Evolutionary conservation across 495 filamentous ascomycete species (phyloP).

Genomic region (Tuber indicum): DNA sequence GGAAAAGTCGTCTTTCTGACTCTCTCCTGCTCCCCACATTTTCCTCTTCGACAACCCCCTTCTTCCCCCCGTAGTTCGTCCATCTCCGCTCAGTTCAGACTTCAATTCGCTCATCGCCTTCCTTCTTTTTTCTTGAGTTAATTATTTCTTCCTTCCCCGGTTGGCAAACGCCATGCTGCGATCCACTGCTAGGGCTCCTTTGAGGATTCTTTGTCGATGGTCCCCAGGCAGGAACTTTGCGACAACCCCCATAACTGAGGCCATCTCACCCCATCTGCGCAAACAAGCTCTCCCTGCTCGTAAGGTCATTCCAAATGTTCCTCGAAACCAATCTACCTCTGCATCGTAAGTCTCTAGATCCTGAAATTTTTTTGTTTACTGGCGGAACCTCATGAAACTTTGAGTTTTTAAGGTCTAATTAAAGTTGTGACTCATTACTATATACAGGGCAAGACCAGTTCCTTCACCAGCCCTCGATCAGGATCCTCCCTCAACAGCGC

Average conservation of each 20-base stretch:
- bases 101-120: conserved; percentile 22
- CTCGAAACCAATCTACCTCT: conserved; percentile 38
- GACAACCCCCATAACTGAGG: conserved; percentile 28
- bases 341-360: conserved; percentile 26
- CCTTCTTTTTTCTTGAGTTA: conserved; percentile 24
- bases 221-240: conserved; percentile 33
- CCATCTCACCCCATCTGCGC: conserved; percentile 37
- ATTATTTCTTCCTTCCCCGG: conserved; percentile 12
- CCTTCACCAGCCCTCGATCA: conserved; percentile 70
- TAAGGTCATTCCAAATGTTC: conserved; percentile 18
- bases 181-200: conserved; percentile 33
- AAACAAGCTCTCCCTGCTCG: conserved; percentile 11
- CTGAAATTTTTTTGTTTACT: neutral
- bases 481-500: conserved; percentile 49
- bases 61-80: conserved; percentile 13
- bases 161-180: conserved; percentile 32
- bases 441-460: conserved; percentile 47
- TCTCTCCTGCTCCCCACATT: conserved; percentile 22
- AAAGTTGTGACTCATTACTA: conserved; percentile 33
- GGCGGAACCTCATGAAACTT: neutral
- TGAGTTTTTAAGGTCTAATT: neutral
- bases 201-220: conserved; percentile 23
- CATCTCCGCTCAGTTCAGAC: conserved; percentile 11
- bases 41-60: conserved; percentile 18
- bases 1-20: conserved; percentile 11